phyloP scores from a whole-genome alignment of 73 alveolate genomes.

The Blepharisma stoltei region DNA sequence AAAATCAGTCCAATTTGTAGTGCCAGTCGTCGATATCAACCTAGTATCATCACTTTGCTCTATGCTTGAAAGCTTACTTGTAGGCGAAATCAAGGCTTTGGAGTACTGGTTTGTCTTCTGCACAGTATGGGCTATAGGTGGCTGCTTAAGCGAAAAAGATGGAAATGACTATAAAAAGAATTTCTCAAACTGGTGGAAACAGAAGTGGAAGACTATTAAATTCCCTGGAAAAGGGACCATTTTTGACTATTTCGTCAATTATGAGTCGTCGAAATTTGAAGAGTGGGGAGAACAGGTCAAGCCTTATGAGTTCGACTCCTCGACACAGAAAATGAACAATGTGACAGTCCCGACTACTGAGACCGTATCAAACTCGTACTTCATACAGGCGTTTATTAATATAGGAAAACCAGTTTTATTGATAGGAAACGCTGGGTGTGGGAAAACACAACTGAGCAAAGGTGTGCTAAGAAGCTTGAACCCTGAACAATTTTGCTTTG shows the following conservation, averaged over 20 bases:
- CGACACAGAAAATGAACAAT: constrained; percentile 66
- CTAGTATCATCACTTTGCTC: constrained; percentile 90
- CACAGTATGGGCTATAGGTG: constrained; percentile 98
- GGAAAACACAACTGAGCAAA: constrained; percentile 97
- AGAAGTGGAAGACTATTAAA: constrained; percentile 98
- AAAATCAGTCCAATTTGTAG: constrained; percentile 83
- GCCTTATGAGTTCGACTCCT: constrained; percentile 45
- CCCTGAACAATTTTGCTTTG: constrained; percentile 84
- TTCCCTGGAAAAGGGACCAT: constrained; percentile 99
- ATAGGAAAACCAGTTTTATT: constrained; percentile 75
- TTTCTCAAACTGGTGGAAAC: constrained; percentile 99
- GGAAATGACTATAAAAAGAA: constrained; percentile 97
- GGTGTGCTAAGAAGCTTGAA: constrained; percentile 93
- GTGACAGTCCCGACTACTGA: constrained; percentile 99
- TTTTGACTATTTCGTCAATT: constrained; percentile 96
- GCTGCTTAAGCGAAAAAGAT: constrained; percentile 97
- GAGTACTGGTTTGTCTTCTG: constrained; percentile 97
- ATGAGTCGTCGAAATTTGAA: constrained; percentile 91
- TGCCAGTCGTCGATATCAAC: constrained; percentile 90
- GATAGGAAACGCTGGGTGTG: constrained; percentile 99
- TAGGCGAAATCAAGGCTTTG: constrained; percentile 86
- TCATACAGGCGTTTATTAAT: constrained; percentile 50
- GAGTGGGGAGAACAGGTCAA: constrained; percentile 93
- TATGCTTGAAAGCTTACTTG: constrained; percentile 84
- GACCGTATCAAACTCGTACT: constrained; percentile 76